phyloP scores from a whole-genome alignment of 2,329 filamentous ascomycete species.

The Pyrenochaeta sp. region DNA sequence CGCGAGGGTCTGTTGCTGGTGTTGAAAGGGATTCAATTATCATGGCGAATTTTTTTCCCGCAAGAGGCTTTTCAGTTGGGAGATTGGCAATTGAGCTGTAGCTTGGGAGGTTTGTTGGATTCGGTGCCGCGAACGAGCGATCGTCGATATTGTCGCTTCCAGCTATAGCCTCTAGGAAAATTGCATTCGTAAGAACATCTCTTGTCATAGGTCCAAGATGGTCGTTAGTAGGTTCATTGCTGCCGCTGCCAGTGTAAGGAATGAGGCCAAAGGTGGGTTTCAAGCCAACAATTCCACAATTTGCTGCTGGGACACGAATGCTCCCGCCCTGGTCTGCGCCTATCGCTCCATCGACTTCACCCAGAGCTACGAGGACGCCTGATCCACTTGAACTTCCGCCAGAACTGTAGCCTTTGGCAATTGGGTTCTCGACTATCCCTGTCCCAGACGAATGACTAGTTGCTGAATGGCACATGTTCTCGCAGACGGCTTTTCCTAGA shows the following conservation, averaged over 20 bases:
- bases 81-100: constrained; percentile 33
- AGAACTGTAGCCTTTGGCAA: constrained; percentile 54
- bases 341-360: constrained; percentile 55
- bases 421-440: constrained; percentile 58
- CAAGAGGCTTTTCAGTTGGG: constrained; percentile 24
- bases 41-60: constrained; percentile 38
- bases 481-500: constrained; percentile 40
- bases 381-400: constrained; percentile 61
- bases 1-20: constrained; percentile 48
- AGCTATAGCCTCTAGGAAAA: constrained; percentile 55
- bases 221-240: constrained; percentile 60
- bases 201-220: constrained; percentile 57
- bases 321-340: constrained; percentile 60
- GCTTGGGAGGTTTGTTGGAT: constrained; percentile 28
- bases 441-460: constrained; percentile 45
- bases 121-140: constrained; percentile 43
- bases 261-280: constrained; percentile 63
- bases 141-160: constrained; percentile 61
- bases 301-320: constrained; percentile 54
- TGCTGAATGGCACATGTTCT: constrained; percentile 42
- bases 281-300: constrained; percentile 53
- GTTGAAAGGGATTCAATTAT: constrained; percentile 37
- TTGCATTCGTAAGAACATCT: constrained; percentile 53
- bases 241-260: constrained; percentile 60
- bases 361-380: constrained; percentile 55